Evolutionary conservation across 768 basidiomycete genomes (phyloP).

Genomic region (Phylloporus scabripes): DNA sequence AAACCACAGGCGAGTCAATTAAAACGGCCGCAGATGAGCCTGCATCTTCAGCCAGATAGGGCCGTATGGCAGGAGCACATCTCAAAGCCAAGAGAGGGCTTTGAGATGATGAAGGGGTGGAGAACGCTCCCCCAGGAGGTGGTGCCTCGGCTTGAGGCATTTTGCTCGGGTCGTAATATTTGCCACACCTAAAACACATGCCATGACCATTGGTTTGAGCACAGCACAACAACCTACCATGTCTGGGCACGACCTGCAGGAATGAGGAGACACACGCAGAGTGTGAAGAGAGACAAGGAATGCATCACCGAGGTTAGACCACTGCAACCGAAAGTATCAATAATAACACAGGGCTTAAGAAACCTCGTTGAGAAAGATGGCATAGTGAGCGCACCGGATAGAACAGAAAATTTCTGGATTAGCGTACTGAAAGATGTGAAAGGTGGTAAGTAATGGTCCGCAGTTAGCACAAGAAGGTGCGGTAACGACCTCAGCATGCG

Average conservation of each 20-base stretch:
- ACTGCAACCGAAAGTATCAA: not conserved
- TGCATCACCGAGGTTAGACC: constrained; percentile 3
- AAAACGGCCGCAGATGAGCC: constrained; percentile 41
- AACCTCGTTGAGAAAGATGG: not conserved
- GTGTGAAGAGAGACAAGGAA: constrained; percentile 5
- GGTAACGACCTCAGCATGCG: not conserved
- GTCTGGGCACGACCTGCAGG: constrained; percentile 21
- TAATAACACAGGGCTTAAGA: not conserved
- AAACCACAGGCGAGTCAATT: constrained; percentile 48
- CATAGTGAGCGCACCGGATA: constrained; percentile 1
- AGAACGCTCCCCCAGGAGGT: constrained; percentile 47
- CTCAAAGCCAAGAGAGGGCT: constrained; percentile 49
- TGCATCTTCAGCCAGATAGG: constrained; percentile 52
- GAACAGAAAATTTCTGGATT: not conserved
- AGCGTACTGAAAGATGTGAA: constrained; percentile 5
- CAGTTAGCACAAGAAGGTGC: not conserved
- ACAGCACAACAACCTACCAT: constrained; percentile 17
- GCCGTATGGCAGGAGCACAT: constrained; percentile 52
- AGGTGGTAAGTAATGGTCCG: not conserved
- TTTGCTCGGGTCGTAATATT: constrained; percentile 45
- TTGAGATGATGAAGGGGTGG: constrained; percentile 33
- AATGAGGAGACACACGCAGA: constrained; percentile 14
- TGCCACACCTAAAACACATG: constrained; percentile 36
- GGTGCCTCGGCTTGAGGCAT: constrained; percentile 31
- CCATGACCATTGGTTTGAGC: not conserved